Base-by-base conservation (phyloP, 139 green algal species). In the Closterium sp. region DNA sequence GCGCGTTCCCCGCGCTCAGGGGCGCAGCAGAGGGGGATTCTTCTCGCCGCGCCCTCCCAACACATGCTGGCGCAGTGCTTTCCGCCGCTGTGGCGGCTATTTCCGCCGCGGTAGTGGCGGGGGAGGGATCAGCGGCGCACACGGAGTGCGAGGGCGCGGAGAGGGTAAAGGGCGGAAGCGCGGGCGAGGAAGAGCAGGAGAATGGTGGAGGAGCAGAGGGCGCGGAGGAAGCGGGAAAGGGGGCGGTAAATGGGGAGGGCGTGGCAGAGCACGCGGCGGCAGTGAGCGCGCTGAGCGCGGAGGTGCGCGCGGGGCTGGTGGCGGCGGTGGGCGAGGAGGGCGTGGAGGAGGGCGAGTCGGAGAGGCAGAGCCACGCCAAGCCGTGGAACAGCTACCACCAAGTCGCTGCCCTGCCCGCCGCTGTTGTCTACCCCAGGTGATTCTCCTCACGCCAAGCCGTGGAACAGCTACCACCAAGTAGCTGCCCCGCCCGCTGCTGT, bases 301-400 rank as follows among this genome's bases (percentile, higher is more conserved):
- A 79, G 62, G 62, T 79, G 62, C 62, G 62, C 17, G 62, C 62
- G 22, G 90, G 90, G 28, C 73, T 92, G 38, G 32, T 79, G 86
- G 70, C 32, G 9, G 42, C 38, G 22, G 32, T 92, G 70, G 42
- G 45, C 11, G 27, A 79, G 73, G 86, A 94, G 87, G 30, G 87
- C 11, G 91, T 94, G 87, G 87, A 89, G 28, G 31, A 84, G 34
- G 91, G 92, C 87, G 22, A 84, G 31, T 50, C 29, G 10, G 91
- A 94, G 70, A 34, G 87, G 24, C 70, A 92, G 24, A 24, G 38
- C 38, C 91, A 94, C 34, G 91, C 34, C 24, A 94, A 94, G 79
- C 85, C 91, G 31, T 94, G 91, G 91, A 94, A 94, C 32, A 94
- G 87, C 30, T 94, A 94, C 50, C 91, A 94, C 79, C 30, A 17